phyloP scores from a whole-genome alignment of 257 asterid species.

The Solanum okadae region DNA sequence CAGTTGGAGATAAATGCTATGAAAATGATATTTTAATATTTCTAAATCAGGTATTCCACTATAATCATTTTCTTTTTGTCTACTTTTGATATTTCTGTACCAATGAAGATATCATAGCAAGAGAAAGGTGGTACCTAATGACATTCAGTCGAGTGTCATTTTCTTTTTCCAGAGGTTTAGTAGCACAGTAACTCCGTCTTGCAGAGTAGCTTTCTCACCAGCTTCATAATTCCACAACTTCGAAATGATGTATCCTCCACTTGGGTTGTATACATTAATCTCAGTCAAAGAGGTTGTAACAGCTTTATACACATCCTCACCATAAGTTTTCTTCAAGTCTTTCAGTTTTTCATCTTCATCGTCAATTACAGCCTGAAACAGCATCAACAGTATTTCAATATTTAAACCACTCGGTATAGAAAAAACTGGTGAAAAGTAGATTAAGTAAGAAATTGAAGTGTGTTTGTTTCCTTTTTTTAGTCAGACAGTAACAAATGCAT shows the following conservation, averaged over 20 bases:
- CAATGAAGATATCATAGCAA: background rate
- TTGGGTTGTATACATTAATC: conserved; percentile 7
- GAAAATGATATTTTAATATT: background rate
- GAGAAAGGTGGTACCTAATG: background rate
- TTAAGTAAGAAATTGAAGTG: background rate
- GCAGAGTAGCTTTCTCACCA: background rate
- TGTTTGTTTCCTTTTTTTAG: background rate
- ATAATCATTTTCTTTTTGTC: background rate
- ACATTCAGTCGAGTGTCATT: background rate
- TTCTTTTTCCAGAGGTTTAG: conserved; percentile 8
- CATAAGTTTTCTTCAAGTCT: conserved; percentile 6
- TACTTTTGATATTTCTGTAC: background rate
- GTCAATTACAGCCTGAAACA: conserved; percentile 7
- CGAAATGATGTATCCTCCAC: conserved; percentile 1
- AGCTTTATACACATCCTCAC: conserved; percentile 6
- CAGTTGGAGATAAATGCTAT: background rate
- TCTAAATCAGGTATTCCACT: background rate
- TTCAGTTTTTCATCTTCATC: conserved; percentile 12
- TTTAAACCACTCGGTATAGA: background rate
- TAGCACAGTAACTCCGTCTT: conserved; percentile 1
- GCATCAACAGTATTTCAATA: background rate
- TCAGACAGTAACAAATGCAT: background rate
- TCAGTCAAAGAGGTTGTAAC: conserved; percentile 3
- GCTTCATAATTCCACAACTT: conserved; percentile 4
- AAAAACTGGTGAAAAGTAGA: background rate